Evolutionary conservation across 306 rosid species (phyloP), one percentile per base, ranked within the genome.

Genomic region (Begonia masoniana): DNA sequence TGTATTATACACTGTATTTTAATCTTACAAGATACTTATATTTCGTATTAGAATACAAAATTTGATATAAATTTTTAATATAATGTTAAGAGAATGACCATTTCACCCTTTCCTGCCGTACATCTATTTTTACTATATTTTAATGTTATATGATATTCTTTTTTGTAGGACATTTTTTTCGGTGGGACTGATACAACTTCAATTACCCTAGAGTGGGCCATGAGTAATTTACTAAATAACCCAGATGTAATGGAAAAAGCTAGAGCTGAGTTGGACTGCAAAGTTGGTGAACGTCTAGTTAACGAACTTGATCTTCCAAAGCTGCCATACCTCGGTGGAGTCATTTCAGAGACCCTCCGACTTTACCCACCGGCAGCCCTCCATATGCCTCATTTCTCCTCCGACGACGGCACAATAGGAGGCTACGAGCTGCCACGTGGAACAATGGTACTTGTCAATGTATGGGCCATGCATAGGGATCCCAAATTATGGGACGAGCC

Each of bases 381-480:
- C 5, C 31, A 49, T 11, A 68, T 58, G 3, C 71, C 65, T 0
- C 74, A 47, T 10, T 66, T 56, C 16, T 57, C 74, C 3, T 60
- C 71, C 0, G 65, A 64, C 5, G 62, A 64, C 13, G 60, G 75
- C 45, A 56, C 51, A 5, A 57, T 68, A 2, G 53, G 65, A 0
- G 68, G 74, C 1, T 73, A 16, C 31, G 43, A 56, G 6, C 31
- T 73, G 24, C 68, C 59, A 0, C 7, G 19, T 12, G 74, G 68
- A 8, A 68, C 68, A 2, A 64, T 64, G 63, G 3, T 68, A 43
- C 13, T 68, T 31, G 60, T 64, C 1, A 73, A 73, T 47, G 57
- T 58, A 4, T 68, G 74, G 70, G 66, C 73, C 45, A 26, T 73
- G 16, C 78, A 68, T 9, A 47, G 74, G 10, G 65, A 68, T 52